Evolutionary conservation across 2,329 filamentous ascomycete species (phyloP).

Genomic region (Harringtonia aguacate): DNA sequence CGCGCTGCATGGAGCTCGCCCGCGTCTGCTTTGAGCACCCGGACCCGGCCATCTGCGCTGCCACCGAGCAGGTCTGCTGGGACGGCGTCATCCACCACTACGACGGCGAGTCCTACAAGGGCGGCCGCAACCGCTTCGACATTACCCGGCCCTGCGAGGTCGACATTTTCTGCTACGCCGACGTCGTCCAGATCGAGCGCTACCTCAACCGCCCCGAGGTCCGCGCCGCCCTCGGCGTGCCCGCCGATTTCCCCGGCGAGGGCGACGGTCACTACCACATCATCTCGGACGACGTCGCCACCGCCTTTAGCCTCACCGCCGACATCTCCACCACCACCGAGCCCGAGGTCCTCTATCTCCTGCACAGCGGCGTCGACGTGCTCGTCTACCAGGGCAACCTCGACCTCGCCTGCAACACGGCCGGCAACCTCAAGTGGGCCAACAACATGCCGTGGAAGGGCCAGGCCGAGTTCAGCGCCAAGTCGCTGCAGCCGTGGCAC

Average conservation of each 20-base stretch:
- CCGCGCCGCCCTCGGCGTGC: constrained; percentile 46
- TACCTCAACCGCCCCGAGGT: constrained; percentile 47
- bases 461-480: constrained; percentile 27
- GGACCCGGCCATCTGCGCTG: constrained; percentile 36
- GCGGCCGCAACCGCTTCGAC: constrained; percentile 6
- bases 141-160: constrained; percentile 3
- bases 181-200: constrained; percentile 43
- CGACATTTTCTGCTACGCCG: constrained; percentile 35
- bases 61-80: constrained; percentile 45
- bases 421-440: constrained; percentile 22
- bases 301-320: constrained; percentile 34
- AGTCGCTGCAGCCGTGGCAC: constrained; percentile 11
- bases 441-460: constrained; percentile 30
- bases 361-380: constrained; percentile 9
- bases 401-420: constrained; percentile 12
- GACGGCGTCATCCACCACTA: constrained; percentile 40
- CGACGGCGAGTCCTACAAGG: constrained; percentile 32
- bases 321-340: constrained; percentile 36
- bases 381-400: constrained; percentile 11
- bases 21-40: constrained; percentile 41
- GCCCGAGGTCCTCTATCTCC: constrained; percentile 17
- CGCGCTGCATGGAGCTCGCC: constrained; percentile 33
- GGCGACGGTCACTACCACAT: constrained; percentile 31
- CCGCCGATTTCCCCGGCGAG: too few species aligned
- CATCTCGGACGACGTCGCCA: constrained; percentile 35